Percentiles rank a stretch among this genome's conserved stretches.
These are phyloP conservation scores for Neopestalotiopsis rosae DNA, from an alignment of 2,329 filamentous ascomycete species.

Conservation along the genomic window DNA sequence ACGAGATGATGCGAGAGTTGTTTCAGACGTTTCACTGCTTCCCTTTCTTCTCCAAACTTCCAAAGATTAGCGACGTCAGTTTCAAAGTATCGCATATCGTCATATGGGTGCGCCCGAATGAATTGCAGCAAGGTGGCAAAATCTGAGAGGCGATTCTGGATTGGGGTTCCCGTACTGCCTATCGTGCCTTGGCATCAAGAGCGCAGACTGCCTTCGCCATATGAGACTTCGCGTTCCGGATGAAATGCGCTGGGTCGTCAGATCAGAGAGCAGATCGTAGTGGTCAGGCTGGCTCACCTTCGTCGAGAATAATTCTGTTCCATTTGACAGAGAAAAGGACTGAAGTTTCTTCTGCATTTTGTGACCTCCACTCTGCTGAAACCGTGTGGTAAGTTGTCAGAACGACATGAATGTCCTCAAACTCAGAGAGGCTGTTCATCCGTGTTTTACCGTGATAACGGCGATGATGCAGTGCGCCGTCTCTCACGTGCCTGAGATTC, in stretches of 20 bases:
- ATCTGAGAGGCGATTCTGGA: slow-evolving; percentile 50
- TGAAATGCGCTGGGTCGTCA: slow-evolving; percentile 41
- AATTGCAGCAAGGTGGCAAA: slow-evolving; percentile 48
- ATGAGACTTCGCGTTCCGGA: slow-evolving; percentile 39
- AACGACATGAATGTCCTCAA: slow-evolving; percentile 33
- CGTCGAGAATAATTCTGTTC: slow-evolving; percentile 46
- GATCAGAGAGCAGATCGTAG: neutral
- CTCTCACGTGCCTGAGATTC: neutral
- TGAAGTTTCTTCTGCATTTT: slow-evolving; percentile 3
- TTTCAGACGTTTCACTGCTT: slow-evolving; percentile 46
- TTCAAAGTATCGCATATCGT: slow-evolving; percentile 43
- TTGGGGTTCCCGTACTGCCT: slow-evolving; percentile 53
- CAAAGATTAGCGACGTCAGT: slow-evolving; percentile 37
- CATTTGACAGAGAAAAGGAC: slow-evolving; percentile 41
- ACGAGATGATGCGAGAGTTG: slow-evolving; percentile 42
- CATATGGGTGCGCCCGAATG: slow-evolving; percentile 46
- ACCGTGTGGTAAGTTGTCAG: slow-evolving; percentile 50
- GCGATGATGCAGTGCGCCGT: neutral
- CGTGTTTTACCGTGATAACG: slow-evolving; percentile 32
- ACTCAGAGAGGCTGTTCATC: slow-evolving; percentile 20
- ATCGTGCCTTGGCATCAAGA: slow-evolving; percentile 42
- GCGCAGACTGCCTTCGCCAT: slow-evolving; percentile 43
- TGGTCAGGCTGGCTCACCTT: slow-evolving; percentile 33
- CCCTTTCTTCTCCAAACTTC: slow-evolving; percentile 25
- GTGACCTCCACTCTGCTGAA: slow-evolving; percentile 38